phyloP scores from a whole-genome alignment of 2,329 filamentous ascomycete species.

The Epichloe bromicola region DNA sequence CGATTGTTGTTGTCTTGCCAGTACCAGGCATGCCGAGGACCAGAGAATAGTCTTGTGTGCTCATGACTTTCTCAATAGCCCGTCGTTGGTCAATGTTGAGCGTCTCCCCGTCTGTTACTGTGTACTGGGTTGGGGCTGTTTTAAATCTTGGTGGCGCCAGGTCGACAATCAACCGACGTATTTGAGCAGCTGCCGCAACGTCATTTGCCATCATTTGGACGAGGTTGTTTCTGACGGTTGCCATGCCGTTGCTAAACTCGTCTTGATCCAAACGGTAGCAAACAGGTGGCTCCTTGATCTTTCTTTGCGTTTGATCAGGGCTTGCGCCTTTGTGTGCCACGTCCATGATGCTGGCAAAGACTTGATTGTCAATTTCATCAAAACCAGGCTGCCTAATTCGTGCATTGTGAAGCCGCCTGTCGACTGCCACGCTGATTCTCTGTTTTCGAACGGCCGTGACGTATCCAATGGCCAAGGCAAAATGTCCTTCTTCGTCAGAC shows the following conservation, averaged over 20 bases:
- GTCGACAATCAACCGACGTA: conserved; percentile 72
- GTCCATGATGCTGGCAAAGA: conserved; percentile 87
- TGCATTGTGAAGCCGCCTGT: conserved; percentile 78
- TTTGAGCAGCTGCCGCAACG: conserved; percentile 54
- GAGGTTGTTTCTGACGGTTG: conserved; percentile 84
- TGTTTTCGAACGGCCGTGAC: conserved; percentile 64
- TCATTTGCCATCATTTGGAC: conserved; percentile 81
- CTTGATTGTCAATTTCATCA: conserved; percentile 63
- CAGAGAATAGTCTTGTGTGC: conserved; percentile 87
- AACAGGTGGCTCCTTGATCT: conserved; percentile 40
- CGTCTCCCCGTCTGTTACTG: conserved; percentile 45
- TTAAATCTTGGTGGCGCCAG: conserved; percentile 63
- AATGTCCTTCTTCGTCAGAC: conserved; percentile 89
- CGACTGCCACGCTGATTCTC: conserved; percentile 76
- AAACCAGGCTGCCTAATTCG: conserved; percentile 66
- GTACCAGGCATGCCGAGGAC: conserved; percentile 97
- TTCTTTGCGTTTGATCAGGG: conserved; percentile 37
- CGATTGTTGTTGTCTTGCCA: conserved; percentile 95
- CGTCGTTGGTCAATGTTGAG: conserved; percentile 79
- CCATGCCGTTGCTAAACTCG: conserved; percentile 97
- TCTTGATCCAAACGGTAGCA: conserved; percentile 90
- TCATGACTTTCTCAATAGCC: conserved; percentile 92
- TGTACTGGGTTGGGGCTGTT: conserved; percentile 47
- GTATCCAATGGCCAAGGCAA: conserved; percentile 85
- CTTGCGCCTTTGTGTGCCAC: conserved; percentile 44